Base-by-base conservation (phyloP, 1,284 basidiomycete genomes). In the Leccinum insolens region DNA sequence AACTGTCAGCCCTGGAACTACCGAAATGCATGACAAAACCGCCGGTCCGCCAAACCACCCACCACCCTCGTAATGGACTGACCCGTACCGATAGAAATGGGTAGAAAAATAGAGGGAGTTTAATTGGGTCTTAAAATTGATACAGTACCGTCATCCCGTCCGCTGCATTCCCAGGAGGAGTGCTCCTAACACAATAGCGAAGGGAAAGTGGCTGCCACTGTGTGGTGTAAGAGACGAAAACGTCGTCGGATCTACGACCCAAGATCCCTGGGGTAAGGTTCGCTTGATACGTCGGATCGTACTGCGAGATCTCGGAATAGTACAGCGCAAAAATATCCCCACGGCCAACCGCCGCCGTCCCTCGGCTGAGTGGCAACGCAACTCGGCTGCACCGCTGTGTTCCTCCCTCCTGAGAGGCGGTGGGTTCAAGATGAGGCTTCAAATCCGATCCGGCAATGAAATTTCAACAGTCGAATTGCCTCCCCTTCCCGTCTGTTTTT, bases 11-110 rank as follows among this genome's bases (percentile, higher is more conserved):
- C 71, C 72, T 72, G 73, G 65, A 61, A 61, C 34, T 20, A 22
- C 41, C 44, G 61, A 52, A 8, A n/a, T 62, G 28, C 20, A 52
- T 66, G 68, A 66, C 74, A 64, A 72, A 64, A 71, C 67, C 17
- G 9, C 62, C 72, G 67, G 72, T n/a, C 67, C 71, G 72, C 72
- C 61, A 68, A 67, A 62, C 61, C 59, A 62, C 14, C 49, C 49
- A 52, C 49, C 49, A 22, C 63, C 66, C 71, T 74, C 73, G 72
- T 75, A 76, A 77, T 77, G 71, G 66, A 67, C 71, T 66, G 37
- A 37, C 37, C 37, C 37, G 37, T 37, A 68, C 62, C 66, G 67
- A 44, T 17, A 20, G 15, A 44, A 67, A 69, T 55, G 76, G 68
- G 65, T 72, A 44, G 69, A 67, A 74, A 61, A 9, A 20, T 55